These are phyloP conservation scores for Volvariella volvacea DNA, from an alignment of 1,284 basidiomycete species.

Conservation along the genomic window DNA sequence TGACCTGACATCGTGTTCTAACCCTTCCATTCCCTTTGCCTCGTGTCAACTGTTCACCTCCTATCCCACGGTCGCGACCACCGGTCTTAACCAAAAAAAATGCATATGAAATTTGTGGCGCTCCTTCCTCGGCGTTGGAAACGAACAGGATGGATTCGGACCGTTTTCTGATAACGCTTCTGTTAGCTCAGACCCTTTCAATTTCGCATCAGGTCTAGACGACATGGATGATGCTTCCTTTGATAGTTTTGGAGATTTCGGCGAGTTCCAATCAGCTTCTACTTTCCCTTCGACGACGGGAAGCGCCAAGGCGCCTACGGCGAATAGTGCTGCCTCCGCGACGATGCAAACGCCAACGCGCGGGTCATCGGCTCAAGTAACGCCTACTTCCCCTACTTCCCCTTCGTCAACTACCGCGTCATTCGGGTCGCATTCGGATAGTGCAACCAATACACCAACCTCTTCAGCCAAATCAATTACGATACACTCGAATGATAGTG, in stretches of 20 bases:
- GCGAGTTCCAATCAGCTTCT: constrained; percentile 59
- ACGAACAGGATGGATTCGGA: constrained; percentile 60
- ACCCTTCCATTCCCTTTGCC: constrained; percentile 1
- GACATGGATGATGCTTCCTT: constrained; percentile 57
- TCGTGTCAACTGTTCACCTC: constrained; percentile 2
- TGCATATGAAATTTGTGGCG: too few relatives aligned
- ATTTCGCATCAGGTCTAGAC: constrained; percentile 49
- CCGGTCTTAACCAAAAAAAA: too few relatives aligned
- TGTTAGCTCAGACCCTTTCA: constrained; percentile 49
- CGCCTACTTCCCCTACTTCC: too few relatives aligned
- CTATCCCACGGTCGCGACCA: too few relatives aligned
- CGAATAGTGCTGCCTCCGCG: constrained; percentile 5
- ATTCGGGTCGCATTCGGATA: too few relatives aligned
- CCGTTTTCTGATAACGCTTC: constrained; percentile 57
- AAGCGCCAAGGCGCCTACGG: constrained; percentile 2
- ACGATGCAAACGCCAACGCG: too few relatives aligned
- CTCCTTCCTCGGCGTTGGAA: too few relatives aligned
- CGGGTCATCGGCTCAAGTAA: too few relatives aligned
- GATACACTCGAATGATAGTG: too few relatives aligned
- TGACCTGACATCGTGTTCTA: not conserved
- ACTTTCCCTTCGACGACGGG: not conserved
- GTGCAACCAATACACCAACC: too few relatives aligned
- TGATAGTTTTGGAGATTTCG: constrained; percentile 69
- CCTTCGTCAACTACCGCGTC: too few relatives aligned
- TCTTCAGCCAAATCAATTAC: too few relatives aligned